Base-by-base conservation (phyloP, 2,329 filamentous ascomycete species). In the Diaporthe sp. region DNA sequence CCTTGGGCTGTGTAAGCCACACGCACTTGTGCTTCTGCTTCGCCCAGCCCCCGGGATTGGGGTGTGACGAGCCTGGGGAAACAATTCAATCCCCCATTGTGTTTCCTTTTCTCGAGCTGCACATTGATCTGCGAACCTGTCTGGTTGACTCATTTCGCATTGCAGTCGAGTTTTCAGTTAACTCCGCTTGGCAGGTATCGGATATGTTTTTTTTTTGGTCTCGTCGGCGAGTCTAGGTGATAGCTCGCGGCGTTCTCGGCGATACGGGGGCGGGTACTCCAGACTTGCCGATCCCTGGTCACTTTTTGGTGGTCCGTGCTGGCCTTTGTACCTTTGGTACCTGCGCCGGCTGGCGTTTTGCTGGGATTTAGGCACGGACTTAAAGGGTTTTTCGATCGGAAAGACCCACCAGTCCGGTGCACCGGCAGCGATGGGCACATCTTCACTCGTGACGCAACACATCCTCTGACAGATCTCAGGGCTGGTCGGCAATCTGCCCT, bases 1-100 rank as follows among this genome's bases (percentile, higher is more conserved):
- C 63, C 63, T n/a, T 53, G 63, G 63, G 47, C 63, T 68, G 63
- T 68, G 63, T 68, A 68, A 68, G 63, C 63, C 63, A 68, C 47
- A 5, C 6, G 4, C 34, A 34, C 34, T 9, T 34, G 34, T 34
- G 34, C 61, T 68, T 51, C 10, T 51, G 63, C 63, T 51, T 68
- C 44, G 63, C 63, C 63, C 63, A 37, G 63, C 63, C 47, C 61
- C 28, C 22, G 63, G 63, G 28, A 25, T 53, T 15, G 44, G 31
- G 17, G 28, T 15, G 28, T 12, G 44, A 22, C 20, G 17, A 31
- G 9, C 39, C 42, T 31, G 44, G 20, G 28, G 42, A 34, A 22
- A 10, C 28, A 67, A 3, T 22, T 20, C 28, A 53, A 31, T 47
- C 13, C 13, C 28, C 44, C 12, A 22, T 37, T 53, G 63, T 39